These are phyloP conservation scores for Boletus reticulatus DNA, from an alignment of 768 basidiomycete species.

Conservation along the genomic window DNA sequence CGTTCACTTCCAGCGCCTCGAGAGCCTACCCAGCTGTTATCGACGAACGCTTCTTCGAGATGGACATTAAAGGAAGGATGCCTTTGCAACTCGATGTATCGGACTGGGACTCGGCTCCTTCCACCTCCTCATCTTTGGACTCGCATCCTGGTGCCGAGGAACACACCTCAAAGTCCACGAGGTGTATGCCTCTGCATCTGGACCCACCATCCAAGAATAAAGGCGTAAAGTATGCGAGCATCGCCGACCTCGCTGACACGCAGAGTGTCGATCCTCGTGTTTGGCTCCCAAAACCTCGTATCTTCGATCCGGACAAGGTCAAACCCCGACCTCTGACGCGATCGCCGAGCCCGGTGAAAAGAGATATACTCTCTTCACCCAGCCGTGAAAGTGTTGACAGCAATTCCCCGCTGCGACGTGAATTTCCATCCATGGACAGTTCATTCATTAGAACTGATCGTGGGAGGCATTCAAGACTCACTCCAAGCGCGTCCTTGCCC, in stretches of 20 bases:
- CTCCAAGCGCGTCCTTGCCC: constrained; percentile 21
- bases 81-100: constrained; percentile 4
- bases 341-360: constrained; percentile 24
- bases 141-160: constrained; percentile 9
- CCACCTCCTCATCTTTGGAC: constrained; percentile 2
- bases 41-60: background rate
- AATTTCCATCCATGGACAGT: background rate
- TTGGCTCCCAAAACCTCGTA: constrained; percentile 25
- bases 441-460: constrained; percentile 21
- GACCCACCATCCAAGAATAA: constrained; percentile 1
- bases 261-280: constrained; percentile 23
- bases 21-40: constrained; percentile 12
- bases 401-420: background rate
- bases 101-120: constrained; percentile 1
- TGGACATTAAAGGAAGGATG: background rate
- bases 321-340: constrained; percentile 22
- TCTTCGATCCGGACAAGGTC: constrained; percentile 27
- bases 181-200: constrained; percentile 8
- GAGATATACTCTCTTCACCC: background rate
- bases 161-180: constrained; percentile 1
- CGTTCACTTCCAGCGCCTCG: constrained; percentile 17
- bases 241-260: constrained; percentile 13
- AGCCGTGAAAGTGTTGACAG: background rate
- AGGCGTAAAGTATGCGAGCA: constrained; percentile 22
- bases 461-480: constrained; percentile 17